phyloP scores from a whole-genome alignment of 331 rosid genomes.

The Quercus lobata region DNA sequence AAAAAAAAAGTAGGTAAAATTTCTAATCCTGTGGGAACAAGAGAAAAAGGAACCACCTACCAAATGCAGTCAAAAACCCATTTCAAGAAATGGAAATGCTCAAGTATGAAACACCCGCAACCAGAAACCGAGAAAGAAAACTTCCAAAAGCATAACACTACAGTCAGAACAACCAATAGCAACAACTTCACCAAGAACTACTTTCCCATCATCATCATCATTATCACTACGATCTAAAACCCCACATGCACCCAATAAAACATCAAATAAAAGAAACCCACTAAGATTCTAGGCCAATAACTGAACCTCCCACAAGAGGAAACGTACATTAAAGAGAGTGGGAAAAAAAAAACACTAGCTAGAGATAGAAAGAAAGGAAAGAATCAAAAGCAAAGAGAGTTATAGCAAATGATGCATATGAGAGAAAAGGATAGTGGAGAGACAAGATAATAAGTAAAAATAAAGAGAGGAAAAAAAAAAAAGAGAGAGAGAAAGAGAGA shows the following conservation, averaged over 20 bases:
- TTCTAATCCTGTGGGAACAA: background rate
- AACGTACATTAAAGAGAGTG: background rate
- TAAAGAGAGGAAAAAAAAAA: background rate
- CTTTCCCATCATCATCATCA: conserved; percentile 25
- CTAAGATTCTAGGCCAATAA: conserved; percentile 32
- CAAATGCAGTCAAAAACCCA: background rate
- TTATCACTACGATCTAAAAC: conserved; percentile 39
- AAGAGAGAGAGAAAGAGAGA: conserved; percentile 4
- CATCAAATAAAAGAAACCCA: conserved; percentile 16
- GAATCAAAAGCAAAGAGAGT: background rate
- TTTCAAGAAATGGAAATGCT: conserved; percentile 5
- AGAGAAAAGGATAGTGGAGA: conserved; percentile 15
- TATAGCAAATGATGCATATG: background rate
- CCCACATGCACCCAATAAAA: conserved; percentile 54
- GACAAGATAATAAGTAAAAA: conserved; percentile 4
- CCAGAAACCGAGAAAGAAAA: conserved; percentile 14
- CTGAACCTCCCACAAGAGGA: conserved; percentile 8
- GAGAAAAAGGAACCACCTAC: background rate
- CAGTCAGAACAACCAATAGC: conserved; percentile 4
- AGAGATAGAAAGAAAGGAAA: background rate
- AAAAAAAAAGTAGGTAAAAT: background rate
- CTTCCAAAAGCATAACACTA: conserved; percentile 14
- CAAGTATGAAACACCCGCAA: conserved; percentile 8
- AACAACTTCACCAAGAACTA: conserved; percentile 15
- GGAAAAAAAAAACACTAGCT: background rate